Evolutionary conservation across 176 grass and related monocot species (phyloP).

Genomic region (Eragrostis curvula): DNA sequence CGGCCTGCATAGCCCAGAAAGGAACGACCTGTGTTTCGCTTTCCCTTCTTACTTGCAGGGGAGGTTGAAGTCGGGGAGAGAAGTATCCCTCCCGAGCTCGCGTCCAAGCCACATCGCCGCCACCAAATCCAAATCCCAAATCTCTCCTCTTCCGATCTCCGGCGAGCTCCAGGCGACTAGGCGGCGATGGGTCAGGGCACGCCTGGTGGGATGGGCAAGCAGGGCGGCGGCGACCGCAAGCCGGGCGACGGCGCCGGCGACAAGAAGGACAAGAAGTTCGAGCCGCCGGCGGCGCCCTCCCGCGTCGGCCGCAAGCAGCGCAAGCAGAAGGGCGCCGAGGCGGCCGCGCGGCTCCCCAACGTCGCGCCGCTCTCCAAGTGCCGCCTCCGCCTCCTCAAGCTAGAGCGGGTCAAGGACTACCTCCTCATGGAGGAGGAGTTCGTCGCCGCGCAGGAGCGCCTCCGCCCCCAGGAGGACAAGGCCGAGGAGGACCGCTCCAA

Average conservation of each 20-base stretch:
- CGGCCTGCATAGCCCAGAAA: neutral
- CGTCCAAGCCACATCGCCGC: neutral
- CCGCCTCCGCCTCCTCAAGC: conserved; percentile 84
- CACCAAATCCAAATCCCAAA: conserved; percentile 29
- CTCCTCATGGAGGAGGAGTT: conserved; percentile 95
- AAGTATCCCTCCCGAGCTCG: conserved; percentile 2
- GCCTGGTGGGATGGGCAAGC: conserved; percentile 37
- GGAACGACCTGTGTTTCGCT: neutral
- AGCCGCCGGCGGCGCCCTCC: conserved; percentile 77
- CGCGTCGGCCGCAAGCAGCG: conserved; percentile 86
- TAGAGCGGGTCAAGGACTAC: conserved; percentile 94
- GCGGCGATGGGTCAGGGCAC: conserved; percentile 79
- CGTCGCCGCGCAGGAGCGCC: conserved; percentile 81
- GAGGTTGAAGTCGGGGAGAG: conserved; percentile 37
- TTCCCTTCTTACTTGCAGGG: conserved; percentile 41
- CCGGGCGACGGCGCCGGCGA: conserved; percentile 66
- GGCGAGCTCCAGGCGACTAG: neutral
- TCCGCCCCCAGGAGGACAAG: conserved; percentile 85
- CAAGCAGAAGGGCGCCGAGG: conserved; percentile 81
- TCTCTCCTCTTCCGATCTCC: neutral
- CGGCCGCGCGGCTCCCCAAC: conserved; percentile 70
- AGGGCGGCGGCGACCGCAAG: conserved; percentile 48
- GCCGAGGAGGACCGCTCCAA: conserved; percentile 88
- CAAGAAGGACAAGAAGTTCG: conserved; percentile 81
- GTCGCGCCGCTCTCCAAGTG: conserved; percentile 88